Evolutionary conservation across 441 rosid species (phyloP).

Genomic region (Omphalea diandra): DNA sequence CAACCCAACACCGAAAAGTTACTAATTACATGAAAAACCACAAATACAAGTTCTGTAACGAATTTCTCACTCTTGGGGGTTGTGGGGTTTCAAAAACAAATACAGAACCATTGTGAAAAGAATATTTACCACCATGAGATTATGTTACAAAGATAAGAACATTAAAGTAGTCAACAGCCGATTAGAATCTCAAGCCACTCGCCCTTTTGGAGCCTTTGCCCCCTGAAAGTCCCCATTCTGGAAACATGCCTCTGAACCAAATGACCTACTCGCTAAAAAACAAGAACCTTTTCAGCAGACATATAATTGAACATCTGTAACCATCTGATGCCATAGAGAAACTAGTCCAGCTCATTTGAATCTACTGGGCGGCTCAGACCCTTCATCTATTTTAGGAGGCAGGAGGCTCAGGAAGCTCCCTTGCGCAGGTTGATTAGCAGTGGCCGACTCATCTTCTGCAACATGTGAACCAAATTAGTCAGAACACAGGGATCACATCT

Average conservation of each 20-base stretch:
- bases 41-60: not conserved
- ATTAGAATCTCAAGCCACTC: slow-evolving; percentile 39
- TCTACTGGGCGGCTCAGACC: slow-evolving; percentile 49
- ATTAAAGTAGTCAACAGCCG: slow-evolving; percentile 26
- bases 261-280: slow-evolving; percentile 22
- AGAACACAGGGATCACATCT: not conserved
- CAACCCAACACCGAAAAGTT: slow-evolving; percentile 16
- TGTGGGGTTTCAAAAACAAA: no score
- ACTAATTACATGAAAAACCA: slow-evolving; percentile 9
- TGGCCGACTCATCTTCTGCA: slow-evolving; percentile 71
- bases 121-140: slow-evolving; percentile 41
- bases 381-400: slow-evolving; percentile 66
- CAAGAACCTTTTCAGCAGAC: slow-evolving; percentile 7
- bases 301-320: slow-evolving; percentile 13
- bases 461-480: slow-evolving; percentile 15
- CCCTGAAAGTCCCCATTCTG: slow-evolving; percentile 23
- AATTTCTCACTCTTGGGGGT: slow-evolving; percentile 21
- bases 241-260: slow-evolving; percentile 20
- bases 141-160: slow-evolving; percentile 36
- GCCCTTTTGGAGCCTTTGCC: slow-evolving; percentile 31
- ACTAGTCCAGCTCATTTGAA: slow-evolving; percentile 29
- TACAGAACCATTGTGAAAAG: slow-evolving; percentile 35
- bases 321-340: slow-evolving; percentile 6
- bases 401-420: slow-evolving; percentile 80
- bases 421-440: slow-evolving; percentile 49